phyloP scores from a whole-genome alignment of 2,329 filamentous ascomycete species.

The Aspergillus pseudonomiae region DNA sequence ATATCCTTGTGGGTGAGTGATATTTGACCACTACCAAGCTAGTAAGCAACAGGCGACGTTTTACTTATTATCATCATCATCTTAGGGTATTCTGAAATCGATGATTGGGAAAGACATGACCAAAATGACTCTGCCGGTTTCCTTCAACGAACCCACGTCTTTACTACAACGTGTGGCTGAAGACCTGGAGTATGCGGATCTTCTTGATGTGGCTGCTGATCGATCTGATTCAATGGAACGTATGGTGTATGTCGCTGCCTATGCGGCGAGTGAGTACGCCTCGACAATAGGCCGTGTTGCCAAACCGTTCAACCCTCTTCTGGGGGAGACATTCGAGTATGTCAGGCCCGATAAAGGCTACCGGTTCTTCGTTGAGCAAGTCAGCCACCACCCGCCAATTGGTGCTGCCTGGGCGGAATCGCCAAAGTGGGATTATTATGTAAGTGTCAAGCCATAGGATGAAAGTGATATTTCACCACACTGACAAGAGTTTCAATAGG shows the following conservation, averaged over 20 bases:
- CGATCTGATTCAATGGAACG: constrained; percentile 86
- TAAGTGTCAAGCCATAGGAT: constrained; percentile 35
- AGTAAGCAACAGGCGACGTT: neutral
- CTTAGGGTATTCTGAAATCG: constrained; percentile 89
- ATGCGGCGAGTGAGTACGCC: constrained; percentile 94
- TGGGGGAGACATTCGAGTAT: constrained; percentile 97
- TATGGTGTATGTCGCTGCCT: constrained; percentile 91
- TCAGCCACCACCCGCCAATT: constrained; percentile 94
- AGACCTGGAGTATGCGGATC: constrained; percentile 96
- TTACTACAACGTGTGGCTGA: constrained; percentile 92
- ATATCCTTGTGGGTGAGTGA: constrained; percentile 87
- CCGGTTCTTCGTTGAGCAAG: constrained; percentile 97
- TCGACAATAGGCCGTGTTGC: constrained; percentile 96
- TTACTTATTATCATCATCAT: constrained; percentile 2
- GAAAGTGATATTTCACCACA: neutral
- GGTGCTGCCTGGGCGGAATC: constrained; percentile 92
- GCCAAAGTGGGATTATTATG: constrained; percentile 90
- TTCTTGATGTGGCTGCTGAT: constrained; percentile 86
- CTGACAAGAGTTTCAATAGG: constrained; percentile 50
- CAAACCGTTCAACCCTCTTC: constrained; percentile 95
- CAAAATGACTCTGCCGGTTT: constrained; percentile 97
- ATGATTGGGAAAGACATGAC: constrained; percentile 99
- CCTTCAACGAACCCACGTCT: constrained; percentile 97
- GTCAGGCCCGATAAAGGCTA: constrained; percentile 94
- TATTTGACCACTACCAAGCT: neutral